A percentile compares a stretch with the other conserved stretches of the same genome.
These are phyloP conservation scores for Exophiala bonariae DNA, from an alignment of 2,329 filamentous ascomycete species.

Conservation along the genomic window DNA sequence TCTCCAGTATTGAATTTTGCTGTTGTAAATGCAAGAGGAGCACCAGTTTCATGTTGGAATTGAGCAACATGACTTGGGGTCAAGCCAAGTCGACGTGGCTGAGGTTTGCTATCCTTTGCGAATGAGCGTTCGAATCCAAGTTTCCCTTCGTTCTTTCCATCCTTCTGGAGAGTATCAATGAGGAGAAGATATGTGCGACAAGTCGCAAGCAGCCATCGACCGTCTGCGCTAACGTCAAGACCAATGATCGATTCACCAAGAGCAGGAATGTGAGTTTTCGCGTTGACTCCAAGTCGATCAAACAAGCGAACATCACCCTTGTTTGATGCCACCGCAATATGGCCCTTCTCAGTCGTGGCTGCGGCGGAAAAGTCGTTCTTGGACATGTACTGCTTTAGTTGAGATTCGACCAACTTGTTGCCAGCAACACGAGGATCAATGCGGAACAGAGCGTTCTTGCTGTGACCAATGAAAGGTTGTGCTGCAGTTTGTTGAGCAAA, in stretches of 20 bases:
- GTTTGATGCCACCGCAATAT: slow-evolving; percentile 94
- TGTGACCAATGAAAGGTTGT: slow-evolving; percentile 92
- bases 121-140: slow-evolving; percentile 97
- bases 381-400: slow-evolving; percentile 92
- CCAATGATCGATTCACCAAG: slow-evolving; percentile 94
- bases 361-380: slow-evolving; percentile 97
- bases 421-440: slow-evolving; percentile 88
- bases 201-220: slow-evolving; percentile 91
- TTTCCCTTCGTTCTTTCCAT: slow-evolving; percentile 94
- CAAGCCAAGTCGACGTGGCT: slow-evolving; percentile 84
- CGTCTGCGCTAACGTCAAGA: slow-evolving; percentile 91
- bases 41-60: slow-evolving; percentile 93
- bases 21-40: slow-evolving; percentile 80
- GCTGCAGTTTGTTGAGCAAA: slow-evolving; percentile 96
- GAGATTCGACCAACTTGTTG: slow-evolving; percentile 86
- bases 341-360: slow-evolving; percentile 93
- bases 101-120: slow-evolving; percentile 87
- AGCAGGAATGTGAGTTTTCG: slow-evolving; percentile 94
- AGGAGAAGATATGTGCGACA: slow-evolving; percentile 93
- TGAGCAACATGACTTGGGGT: slow-evolving; percentile 93
- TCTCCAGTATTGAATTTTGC: slow-evolving; percentile 92
- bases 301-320: slow-evolving; percentile 98
- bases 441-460: slow-evolving; percentile 87
- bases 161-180: slow-evolving; percentile 85
- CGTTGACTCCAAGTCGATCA: slow-evolving; percentile 92